Base-by-base conservation (phyloP, 805 yeast species). In the Zygosaccharomyces kombuchaensis region DNA sequence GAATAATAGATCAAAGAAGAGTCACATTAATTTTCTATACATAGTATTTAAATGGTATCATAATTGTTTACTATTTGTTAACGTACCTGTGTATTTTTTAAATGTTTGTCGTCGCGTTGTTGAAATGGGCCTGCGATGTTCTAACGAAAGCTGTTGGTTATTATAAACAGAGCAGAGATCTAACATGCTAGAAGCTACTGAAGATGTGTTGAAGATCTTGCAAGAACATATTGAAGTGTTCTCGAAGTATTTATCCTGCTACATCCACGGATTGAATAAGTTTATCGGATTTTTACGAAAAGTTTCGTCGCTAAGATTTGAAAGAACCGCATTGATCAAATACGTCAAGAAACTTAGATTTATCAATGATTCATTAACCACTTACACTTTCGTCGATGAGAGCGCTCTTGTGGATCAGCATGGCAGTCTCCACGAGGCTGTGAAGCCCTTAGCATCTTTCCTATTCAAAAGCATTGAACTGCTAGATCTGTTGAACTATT, bases 291-390 rank as follows among this genome's bases (percentile, higher is more conserved):
- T 57, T 39, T 48, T 63, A 21, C 61, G 67, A 32, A 57, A 60
- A 32, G 64, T 56, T 12, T 51, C 63, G 5, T 46, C 66, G 16
- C 40, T 65, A 27, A 57, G 62, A 35, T 63, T 59, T 40, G 68
- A 64, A 41, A 57, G 69, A 46, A 58, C 61, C 10, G 54, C 60
- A 9, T 46, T 65, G 46, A 65, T 65, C 46, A 65, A 65, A 45
- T 61, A 52, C 40, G 68, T 65, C 12, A 65, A 65, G 54, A 65
- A 65, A 44, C 36, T 65, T 30, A 54, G 69, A 46, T 65, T 59
- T 36, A 54, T 60, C 38, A 62, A 62, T 42, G 67, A 65, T 29
- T 48, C 55, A 10, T 45, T 65, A 25, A 25, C 47, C 9, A 43
- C 34, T 2, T 45, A 47, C 23, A 45, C 53, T 16, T 35, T 57